Evolutionary conservation across 2,329 filamentous ascomycete species (phyloP).

Genomic region (Aspergillus udagawae): DNA sequence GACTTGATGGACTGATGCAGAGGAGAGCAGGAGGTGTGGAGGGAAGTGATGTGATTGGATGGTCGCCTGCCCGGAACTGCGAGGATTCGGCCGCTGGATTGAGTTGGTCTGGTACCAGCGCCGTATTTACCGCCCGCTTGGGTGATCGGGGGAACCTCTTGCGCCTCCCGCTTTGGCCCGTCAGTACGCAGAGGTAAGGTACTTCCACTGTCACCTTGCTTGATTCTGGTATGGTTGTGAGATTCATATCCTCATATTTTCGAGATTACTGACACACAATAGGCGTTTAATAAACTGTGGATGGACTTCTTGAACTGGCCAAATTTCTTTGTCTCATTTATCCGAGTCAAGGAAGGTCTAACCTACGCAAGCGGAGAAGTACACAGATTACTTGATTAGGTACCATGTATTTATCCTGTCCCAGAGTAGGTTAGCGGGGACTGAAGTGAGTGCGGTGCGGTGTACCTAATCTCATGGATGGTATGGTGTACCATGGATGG

Average conservation of each 20-base stretch:
- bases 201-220: not conserved
- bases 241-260: not conserved
- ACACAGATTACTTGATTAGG: not conserved
- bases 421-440: not conserved
- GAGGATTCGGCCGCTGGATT: conserved; percentile 5
- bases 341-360: not conserved
- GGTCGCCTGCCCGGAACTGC: conserved; percentile 18
- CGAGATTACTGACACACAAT: not conserved
- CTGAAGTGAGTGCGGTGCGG: too few species aligned
- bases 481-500: not conserved
- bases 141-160: conserved; percentile 1
- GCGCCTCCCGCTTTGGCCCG: conserved; percentile 7
- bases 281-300: too few species aligned
- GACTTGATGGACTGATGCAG: conserved; percentile 10
- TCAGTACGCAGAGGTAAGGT: conserved; percentile 2
- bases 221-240: not conserved
- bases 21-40: conserved; percentile 13
- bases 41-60: conserved; percentile 15
- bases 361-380: not conserved
- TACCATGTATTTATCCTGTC: not conserved
- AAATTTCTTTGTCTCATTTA: not conserved
- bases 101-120: conserved; percentile 3
- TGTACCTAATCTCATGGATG: not conserved
- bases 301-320: not conserved
- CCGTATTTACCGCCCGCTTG: conserved; percentile 6